Percentiles rank a stretch among this genome's conserved stretches.
phyloP scores from a whole-genome alignment of 371 early-diverging fungal species.

The Conidiobolus incongruus region DNA sequence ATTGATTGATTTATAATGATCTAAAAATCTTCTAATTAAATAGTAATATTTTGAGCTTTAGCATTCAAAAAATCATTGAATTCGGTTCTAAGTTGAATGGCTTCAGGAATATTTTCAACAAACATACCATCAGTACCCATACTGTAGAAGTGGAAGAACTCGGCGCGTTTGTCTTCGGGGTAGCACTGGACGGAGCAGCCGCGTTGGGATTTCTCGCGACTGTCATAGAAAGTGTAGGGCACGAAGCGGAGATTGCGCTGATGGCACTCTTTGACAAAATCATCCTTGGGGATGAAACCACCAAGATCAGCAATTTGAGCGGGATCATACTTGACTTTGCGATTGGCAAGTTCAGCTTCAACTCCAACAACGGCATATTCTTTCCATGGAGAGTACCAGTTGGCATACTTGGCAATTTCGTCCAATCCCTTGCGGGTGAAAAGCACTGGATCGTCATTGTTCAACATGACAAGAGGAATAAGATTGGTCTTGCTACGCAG shows the following conservation, averaged over 20 bases:
- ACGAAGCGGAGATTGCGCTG: conserved; percentile 9
- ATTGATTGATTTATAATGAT: not conserved
- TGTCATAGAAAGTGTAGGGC: conserved; percentile 17
- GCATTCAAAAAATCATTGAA: not conserved
- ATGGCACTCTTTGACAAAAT: conserved; percentile 9
- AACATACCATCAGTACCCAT: conserved; percentile 16
- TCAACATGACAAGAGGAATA: conserved; percentile 7
- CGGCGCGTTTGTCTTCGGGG: conserved; percentile 4
- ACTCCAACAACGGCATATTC: conserved; percentile 11
- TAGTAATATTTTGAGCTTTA: not conserved
- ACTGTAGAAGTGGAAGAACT: conserved; percentile 12
- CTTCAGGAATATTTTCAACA: conserved; percentile 15
- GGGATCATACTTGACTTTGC: conserved; percentile 9
- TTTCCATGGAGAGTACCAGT: conserved; percentile 12
- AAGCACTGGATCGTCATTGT: conserved; percentile 6
- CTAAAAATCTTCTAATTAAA: too few relatives aligned
- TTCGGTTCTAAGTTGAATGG: conserved; percentile 5
- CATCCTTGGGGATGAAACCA: conserved; percentile 11
- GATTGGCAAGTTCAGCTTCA: conserved; percentile 5
- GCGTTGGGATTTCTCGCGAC: conserved; percentile 4
- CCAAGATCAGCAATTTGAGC: conserved; percentile 10
- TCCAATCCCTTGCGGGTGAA: conserved; percentile 14
- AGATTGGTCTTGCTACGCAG: conserved; percentile 7
- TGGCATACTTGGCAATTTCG: conserved; percentile 8
- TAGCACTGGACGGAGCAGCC: not conserved